A percentile compares a stretch with the other conserved stretches of the same genome.
Evolutionary conservation across 352 stramenopile genomes (phyloP).

Genomic region (Globisporangium apiculatum): DNA sequence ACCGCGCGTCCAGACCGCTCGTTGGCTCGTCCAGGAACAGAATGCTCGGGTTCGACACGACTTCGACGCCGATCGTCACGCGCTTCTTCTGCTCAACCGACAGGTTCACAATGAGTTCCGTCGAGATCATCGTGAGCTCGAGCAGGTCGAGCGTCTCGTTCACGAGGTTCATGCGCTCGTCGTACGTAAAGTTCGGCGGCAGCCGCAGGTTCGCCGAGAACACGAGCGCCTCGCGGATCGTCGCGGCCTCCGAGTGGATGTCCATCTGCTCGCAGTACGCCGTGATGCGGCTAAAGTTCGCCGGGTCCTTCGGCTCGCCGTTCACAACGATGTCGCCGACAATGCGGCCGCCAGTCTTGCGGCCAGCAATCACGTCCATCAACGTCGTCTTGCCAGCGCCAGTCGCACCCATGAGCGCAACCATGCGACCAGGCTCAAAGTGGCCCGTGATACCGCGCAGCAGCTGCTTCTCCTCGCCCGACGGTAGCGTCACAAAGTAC

Average conservation of each 20-base stretch:
- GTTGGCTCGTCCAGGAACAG: conserved; percentile 81
- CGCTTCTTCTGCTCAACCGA: conserved; percentile 47
- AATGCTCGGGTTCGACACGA: conserved; percentile 73
- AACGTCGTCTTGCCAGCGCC: conserved; percentile 93
- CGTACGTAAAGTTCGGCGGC: conserved; percentile 1
- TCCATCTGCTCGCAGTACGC: conserved; percentile 82
- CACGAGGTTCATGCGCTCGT: conserved; percentile 13
- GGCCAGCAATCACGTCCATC: conserved; percentile 92
- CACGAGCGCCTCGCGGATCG: conserved; percentile 81
- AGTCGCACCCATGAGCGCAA: conserved; percentile 62
- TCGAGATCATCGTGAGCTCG: conserved; percentile 19
- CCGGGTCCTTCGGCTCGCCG: conserved; percentile 61
- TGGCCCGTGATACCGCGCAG: conserved; percentile 51
- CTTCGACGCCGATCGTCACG: conserved; percentile 47
- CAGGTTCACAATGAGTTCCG: conserved; percentile 31
- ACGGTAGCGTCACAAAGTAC: conserved; percentile 31
- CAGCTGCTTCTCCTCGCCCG: conserved; percentile 54
- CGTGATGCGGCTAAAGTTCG: conserved; percentile 31
- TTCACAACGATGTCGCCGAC: conserved; percentile 87
- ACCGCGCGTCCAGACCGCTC: conserved; percentile 75
- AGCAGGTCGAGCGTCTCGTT: conserved; percentile 32
- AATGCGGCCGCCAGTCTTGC: conserved; percentile 88
- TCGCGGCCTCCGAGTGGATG: conserved; percentile 80
- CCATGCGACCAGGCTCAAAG: conserved; percentile 44
- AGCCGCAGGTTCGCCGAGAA: conserved; percentile 86